These are phyloP conservation scores for Fistulinella cinereoalba DNA, from an alignment of 1,284 basidiomycete species.

Conservation along the genomic window DNA sequence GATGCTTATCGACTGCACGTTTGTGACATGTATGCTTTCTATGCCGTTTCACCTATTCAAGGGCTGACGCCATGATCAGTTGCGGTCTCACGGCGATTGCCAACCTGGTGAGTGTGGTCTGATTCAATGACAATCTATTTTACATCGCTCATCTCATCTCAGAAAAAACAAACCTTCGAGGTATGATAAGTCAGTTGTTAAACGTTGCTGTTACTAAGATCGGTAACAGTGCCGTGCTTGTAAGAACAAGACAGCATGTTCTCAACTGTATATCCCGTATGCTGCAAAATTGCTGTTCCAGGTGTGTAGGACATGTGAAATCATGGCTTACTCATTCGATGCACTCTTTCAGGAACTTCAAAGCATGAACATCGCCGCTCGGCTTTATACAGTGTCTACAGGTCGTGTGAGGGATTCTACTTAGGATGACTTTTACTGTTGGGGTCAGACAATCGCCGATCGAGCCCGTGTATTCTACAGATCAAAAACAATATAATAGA, in stretches of 20 bases:
- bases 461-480: constrained; percentile 49
- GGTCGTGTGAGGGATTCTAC: constrained; percentile 69
- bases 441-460: constrained; percentile 4
- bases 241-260: constrained; percentile 93
- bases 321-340: neutral
- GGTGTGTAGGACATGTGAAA: too few relatives aligned
- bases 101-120: constrained; percentile 63
- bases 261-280: constrained; percentile 94
- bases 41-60: neutral
- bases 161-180: constrained; percentile 88
- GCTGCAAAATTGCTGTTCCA: constrained; percentile 97
- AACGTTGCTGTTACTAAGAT: constrained; percentile 1
- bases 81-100: constrained; percentile 95
- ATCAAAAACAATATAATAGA: constrained; percentile 33
- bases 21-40: constrained; percentile 81
- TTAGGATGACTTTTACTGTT: constrained; percentile 10
- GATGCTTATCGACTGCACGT: constrained; percentile 96
- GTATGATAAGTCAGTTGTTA: constrained; percentile 29
- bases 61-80: constrained; percentile 40
- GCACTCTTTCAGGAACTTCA: constrained; percentile 67
- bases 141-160: constrained; percentile 7
- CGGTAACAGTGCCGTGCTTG: constrained; percentile 73
- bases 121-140: neutral
- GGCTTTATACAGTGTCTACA: constrained; percentile 78
- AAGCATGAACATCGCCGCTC: constrained; percentile 88